Base-by-base conservation (phyloP, 768 basidiomycete species). In the Tylopilus intermedius region DNA sequence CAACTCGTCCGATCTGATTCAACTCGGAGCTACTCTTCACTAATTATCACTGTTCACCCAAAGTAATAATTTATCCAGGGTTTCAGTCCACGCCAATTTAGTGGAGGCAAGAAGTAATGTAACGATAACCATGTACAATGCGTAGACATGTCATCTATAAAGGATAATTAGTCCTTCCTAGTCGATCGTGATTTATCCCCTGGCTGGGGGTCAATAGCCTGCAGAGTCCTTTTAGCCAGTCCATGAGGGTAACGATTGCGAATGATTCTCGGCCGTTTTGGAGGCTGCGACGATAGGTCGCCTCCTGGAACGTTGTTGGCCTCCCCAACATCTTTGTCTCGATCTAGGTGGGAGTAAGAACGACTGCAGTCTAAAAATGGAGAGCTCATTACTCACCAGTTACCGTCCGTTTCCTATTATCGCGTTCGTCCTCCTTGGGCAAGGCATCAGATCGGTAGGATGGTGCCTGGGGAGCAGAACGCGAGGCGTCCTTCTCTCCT, bases 361-460 rank as follows among this genome's bases (percentile, higher is more conserved):
- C 8, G 59, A 35, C 11, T 18, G 49, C 54, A 45, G 44, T 35
- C 32, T 8, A 46, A 41, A 50, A 22, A 14, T n/a, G 4, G 15
- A 15, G n/a, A 3, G 24, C 14, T 15, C 15, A 15, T 38, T 29
- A 60, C 79, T 58, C 70, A 88, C 88, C 89, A 64, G 84, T 80
- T 32, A 75, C 68, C 22, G 82, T 80, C 50, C 88, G 79, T 71
- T 91, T 91, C 62, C 86, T 74, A 39, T 71, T 72, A 55, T 87
- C 85, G 45, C 82, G 79, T 27, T 86, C 84, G 15, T 88, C 85
- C 9, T 87, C 84, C 56, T 76, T 76, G 50, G 72, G 64, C 40
- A 69, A 67, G 45, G 64, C 45, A 33, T 81, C 80, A 21, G 60
- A 64, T 46, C 79, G 77, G 55, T 78, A 78, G n/a, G 75, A 62